phyloP scores from a whole-genome alignment of 768 basidiomycete genomes.

The Pisolithus albus region DNA sequence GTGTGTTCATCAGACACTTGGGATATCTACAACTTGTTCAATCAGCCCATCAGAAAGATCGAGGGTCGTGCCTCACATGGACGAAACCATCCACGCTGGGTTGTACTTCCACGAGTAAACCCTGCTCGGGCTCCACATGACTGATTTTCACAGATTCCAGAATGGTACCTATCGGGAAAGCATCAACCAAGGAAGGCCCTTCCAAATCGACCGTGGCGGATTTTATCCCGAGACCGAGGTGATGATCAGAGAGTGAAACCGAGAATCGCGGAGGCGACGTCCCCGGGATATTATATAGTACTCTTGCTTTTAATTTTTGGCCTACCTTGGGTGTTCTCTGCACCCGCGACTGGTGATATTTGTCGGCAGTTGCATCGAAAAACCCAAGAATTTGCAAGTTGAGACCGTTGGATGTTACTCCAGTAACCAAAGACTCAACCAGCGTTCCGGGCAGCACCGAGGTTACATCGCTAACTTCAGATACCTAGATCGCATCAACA shows the following conservation, averaged over 20 bases:
- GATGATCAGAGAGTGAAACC: slow-evolving; percentile 68
- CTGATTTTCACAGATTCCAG: slow-evolving; percentile 69
- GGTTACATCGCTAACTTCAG: slow-evolving; percentile 70
- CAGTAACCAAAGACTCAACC: slow-evolving; percentile 77
- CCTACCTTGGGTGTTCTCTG: slow-evolving; percentile 51
- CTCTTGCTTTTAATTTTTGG: slow-evolving; percentile 74
- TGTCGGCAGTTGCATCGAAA: slow-evolving; percentile 86
- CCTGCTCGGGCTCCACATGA: slow-evolving; percentile 74
- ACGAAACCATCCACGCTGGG: slow-evolving; percentile 71
- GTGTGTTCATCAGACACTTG: slow-evolving; percentile 88
- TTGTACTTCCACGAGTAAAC: slow-evolving; percentile 63
- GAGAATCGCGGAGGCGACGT: slow-evolving; percentile 76
- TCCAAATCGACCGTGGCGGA: slow-evolving; percentile 20
- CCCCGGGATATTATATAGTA: slow-evolving; percentile 71
- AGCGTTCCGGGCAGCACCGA: slow-evolving; percentile 84
- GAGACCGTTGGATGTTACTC: slow-evolving; percentile 63
- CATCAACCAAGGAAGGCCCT: slow-evolving; percentile 37
- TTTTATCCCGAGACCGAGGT: slow-evolving; percentile 49
- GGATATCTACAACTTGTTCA: slow-evolving; percentile 60
- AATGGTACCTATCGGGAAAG: slow-evolving; percentile 67
- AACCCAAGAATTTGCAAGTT: slow-evolving; percentile 87
- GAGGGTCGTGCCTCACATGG: slow-evolving; percentile 53
- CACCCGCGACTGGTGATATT: slow-evolving; percentile 56
- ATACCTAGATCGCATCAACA: slow-evolving; percentile 38
- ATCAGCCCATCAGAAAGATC: slow-evolving; percentile 1